Evolutionary conservation across 768 basidiomycete genomes (phyloP), one percentile per base, ranked within the genome.

Genomic region (Pulveroboletus frians): DNA sequence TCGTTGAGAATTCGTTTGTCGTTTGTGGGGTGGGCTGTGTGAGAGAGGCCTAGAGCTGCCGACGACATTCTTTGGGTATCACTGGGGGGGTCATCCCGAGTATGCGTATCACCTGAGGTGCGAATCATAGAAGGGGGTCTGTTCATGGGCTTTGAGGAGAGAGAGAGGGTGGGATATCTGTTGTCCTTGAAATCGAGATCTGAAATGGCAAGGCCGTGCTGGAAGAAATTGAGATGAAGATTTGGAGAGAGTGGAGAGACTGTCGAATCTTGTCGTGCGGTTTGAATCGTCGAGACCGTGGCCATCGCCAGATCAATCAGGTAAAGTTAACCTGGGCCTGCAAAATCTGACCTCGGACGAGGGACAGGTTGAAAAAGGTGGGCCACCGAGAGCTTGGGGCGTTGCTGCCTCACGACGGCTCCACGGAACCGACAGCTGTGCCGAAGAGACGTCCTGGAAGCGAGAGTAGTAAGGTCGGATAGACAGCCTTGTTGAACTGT

Each of bases 171-270:
- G 15, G 76, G 71, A 56, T 84, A 83, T 61, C 84, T 74, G 61
- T 76, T 78, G 71, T 84, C 84, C 58, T 75, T 73, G 64, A 80
- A 76, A 66, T 83, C 80, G 53, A 80, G 72, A 49, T 84, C 83
- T 49, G 77, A 70, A 64, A 83, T 74, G 35, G 71, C 61, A 50
- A 84, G 72, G 36, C 74, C 69, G 58, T 73, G 74, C 43, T 81
- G 71, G 67, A 81, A 82, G 53, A 76, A 64, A 48, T 63, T 66
- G 51, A 73, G 60, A 57, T 64, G 68, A 37, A 69, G 52, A 56
- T 66, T 64, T 40, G 69, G 53, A 20, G 72, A 52, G 51, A 68
- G 51, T n/a, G 64, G 53, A 18, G 66, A 30, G 21, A 61, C 46
- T 9, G 71, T 57, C 29, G 67, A 62, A 44, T 76, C 73, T 49